Evolutionary conservation across 495 filamentous ascomycete species (phyloP).

Genomic region (Xylaria scruposa): DNA sequence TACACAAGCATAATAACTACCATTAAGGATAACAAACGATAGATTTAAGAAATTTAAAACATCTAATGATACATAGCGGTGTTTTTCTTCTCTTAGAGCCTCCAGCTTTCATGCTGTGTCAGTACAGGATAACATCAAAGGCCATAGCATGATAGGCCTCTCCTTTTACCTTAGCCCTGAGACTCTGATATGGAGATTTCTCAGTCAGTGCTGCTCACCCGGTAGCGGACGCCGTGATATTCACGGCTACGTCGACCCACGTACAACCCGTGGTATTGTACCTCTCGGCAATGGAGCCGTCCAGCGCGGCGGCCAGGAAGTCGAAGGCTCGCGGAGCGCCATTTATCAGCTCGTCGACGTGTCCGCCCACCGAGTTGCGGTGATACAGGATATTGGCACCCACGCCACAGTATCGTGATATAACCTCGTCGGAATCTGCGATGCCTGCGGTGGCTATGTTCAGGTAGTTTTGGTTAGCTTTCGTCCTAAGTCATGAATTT

Average conservation of each 20-base stretch:
- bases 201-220: background rate
- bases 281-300: background rate
- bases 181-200: background rate
- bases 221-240: background rate
- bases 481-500: background rate
- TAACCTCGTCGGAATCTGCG: background rate
- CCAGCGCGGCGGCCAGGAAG: background rate
- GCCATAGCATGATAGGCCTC: background rate
- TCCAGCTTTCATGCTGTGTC: background rate
- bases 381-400: background rate
- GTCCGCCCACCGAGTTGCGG: slow-evolving; percentile 1
- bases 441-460: background rate
- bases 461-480: background rate
- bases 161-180: background rate
- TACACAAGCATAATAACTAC: background rate
- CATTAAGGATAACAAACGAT: background rate
- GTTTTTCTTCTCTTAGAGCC: background rate
- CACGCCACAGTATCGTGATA: background rate
- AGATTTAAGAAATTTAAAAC: background rate
- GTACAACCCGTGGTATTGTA: slow-evolving; percentile 5
- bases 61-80: background rate
- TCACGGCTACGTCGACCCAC: slow-evolving; percentile 9
- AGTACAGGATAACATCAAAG: background rate
- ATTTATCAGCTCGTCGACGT: background rate
- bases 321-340: background rate